These are phyloP conservation scores for Mollisiaceae sp. DNA, from an alignment of 2,329 filamentous ascomycete genomes.

Conservation along the genomic window DNA sequence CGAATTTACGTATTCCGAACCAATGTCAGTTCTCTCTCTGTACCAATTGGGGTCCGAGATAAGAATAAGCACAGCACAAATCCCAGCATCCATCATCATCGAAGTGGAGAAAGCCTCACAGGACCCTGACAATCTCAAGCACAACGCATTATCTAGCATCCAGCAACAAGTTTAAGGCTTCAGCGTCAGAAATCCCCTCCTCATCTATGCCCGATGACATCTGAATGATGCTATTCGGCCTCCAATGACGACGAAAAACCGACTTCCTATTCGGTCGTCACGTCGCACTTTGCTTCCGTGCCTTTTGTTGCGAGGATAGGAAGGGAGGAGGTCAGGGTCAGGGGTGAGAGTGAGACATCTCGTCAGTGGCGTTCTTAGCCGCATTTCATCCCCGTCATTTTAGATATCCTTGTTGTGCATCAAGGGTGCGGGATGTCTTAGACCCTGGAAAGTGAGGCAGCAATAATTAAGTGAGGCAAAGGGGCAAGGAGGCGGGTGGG, in stretches of 20 bases:
- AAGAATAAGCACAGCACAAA: neutral
- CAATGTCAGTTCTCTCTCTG: neutral
- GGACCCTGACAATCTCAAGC: constrained; percentile 1
- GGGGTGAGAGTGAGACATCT: neutral
- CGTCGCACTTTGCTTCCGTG: neutral
- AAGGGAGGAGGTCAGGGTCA: neutral
- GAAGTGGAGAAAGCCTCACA: neutral
- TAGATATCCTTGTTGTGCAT: neutral
- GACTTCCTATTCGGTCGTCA: neutral
- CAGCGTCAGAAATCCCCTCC: too few relatives aligned
- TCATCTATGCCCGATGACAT: constrained; percentile 7
- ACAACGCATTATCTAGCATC: neutral
- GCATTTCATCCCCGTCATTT: neutral
- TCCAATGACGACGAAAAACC: constrained; percentile 1
- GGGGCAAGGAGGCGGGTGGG: neutral
- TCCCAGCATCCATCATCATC: neutral
- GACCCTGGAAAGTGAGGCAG: neutral
- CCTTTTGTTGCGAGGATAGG: neutral
- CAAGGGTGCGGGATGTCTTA: constrained; percentile 8
- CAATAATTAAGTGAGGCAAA: neutral
- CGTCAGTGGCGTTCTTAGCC: constrained; percentile 5
- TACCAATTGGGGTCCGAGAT: neutral
- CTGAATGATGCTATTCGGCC: neutral
- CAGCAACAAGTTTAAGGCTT: neutral
- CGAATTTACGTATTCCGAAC: neutral